phyloP scores from a whole-genome alignment of 192 early-diverging fungal genomes.

The Glomus cerebriforme region DNA sequence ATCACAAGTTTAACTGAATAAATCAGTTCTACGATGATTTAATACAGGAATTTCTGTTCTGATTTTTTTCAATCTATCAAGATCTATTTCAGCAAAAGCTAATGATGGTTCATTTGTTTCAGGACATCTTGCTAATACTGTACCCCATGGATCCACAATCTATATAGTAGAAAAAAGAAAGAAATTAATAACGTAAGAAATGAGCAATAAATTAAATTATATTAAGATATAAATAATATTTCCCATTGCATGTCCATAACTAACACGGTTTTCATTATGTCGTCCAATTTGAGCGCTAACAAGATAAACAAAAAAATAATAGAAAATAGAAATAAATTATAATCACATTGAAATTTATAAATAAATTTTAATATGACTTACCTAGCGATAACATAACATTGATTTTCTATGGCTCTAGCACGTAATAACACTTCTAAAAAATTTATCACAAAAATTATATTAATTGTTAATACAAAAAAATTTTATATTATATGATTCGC shows the following conservation, averaged over 20 bases:
- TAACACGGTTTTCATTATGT: constrained; percentile 69
- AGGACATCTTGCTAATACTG: constrained; percentile 65
- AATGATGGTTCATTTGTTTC: constrained; percentile 57
- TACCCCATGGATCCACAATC: constrained; percentile 86
- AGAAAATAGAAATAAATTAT: not conserved
- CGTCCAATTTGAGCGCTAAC: constrained; percentile 71
- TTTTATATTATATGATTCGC: not conserved
- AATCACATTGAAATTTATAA: not conserved
- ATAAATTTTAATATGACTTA: not conserved
- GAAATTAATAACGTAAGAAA: not conserved
- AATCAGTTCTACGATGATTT: constrained; percentile 64
- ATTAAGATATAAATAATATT: not conserved
- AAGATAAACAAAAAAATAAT: not conserved
- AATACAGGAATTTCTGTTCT: constrained; percentile 76
- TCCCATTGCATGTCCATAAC: constrained; percentile 81
- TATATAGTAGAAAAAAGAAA: constrained; percentile 34
- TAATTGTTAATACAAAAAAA: not conserved
- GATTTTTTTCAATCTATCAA: constrained; percentile 59
- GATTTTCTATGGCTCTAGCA: constrained; percentile 83
- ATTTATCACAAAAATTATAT: not conserved
- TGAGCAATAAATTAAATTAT: not conserved
- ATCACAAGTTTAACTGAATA: constrained; percentile 42
- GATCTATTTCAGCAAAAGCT: constrained; percentile 66
- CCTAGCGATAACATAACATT: constrained; percentile 76
- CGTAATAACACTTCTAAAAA: constrained; percentile 66